phyloP scores from a whole-genome alignment of 1,139 yeast species.

The Pichia sp. region DNA sequence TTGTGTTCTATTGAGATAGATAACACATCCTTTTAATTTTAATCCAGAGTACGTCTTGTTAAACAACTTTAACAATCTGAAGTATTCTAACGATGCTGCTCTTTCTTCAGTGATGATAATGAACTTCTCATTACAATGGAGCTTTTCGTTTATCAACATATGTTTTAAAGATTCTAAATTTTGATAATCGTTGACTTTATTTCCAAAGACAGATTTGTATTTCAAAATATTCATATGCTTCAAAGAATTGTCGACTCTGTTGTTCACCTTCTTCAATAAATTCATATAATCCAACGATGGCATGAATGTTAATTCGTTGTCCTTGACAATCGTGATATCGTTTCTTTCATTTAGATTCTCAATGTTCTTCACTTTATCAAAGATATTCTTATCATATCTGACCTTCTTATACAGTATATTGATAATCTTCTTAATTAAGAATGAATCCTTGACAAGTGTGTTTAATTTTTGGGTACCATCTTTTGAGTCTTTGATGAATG shows the following conservation, averaged over 20 bases:
- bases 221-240: constrained; percentile 9
- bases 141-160: constrained; percentile 5
- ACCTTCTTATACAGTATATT: constrained; percentile 7
- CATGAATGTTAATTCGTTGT: constrained; percentile 21
- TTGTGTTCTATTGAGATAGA: constrained; percentile 15
- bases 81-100: constrained; percentile 24
- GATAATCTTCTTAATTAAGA: constrained; percentile 13
- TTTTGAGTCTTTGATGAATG: constrained; percentile 6
- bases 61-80: constrained; percentile 21
- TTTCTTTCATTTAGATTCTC: constrained; percentile 21
- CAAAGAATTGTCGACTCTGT: constrained; percentile 3
- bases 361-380: constrained; percentile 19
- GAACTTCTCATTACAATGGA: constrained; percentile 18
- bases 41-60: constrained; percentile 9
- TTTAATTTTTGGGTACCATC: constrained; percentile 5
- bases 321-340: constrained; percentile 22
- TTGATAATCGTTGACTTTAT: constrained; percentile 21
- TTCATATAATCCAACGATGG: constrained; percentile 20
- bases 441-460: constrained; percentile 10
- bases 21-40: constrained; percentile 22
- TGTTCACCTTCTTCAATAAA: constrained; percentile 8
- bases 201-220: constrained; percentile 22
- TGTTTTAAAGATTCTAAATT: constrained; percentile 19
- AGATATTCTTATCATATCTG: constrained; percentile 11
- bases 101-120: constrained; percentile 23